Evolutionary conservation across 2,329 filamentous ascomycete species (phyloP).

Genomic region (Colletotrichum nymphaeae): DNA sequence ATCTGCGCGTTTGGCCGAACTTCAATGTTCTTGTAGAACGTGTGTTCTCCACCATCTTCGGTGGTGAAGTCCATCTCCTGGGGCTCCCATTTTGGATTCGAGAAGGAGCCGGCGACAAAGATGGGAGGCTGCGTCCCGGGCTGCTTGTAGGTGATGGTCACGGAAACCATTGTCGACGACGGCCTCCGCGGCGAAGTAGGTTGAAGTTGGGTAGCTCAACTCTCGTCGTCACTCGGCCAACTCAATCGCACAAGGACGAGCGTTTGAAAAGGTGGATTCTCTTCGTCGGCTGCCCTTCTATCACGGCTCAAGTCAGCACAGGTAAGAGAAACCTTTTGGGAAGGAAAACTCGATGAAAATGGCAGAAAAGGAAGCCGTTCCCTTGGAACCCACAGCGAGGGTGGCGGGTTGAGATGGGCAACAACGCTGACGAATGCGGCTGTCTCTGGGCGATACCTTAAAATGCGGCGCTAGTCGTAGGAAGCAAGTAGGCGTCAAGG

Average conservation of each 20-base stretch:
- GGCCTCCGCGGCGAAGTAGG: constrained; percentile 31
- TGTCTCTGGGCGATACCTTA: constrained; percentile 26
- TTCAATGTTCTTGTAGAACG: constrained; percentile 68
- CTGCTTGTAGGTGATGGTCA: constrained; percentile 71
- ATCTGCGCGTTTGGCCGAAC: constrained; percentile 69
- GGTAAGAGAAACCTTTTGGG: background rate
- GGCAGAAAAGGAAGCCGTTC: constrained; percentile 16
- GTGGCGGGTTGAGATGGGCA: constrained; percentile 13
- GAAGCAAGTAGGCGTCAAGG: background rate
- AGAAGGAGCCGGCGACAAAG: constrained; percentile 77
- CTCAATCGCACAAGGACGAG: constrained; percentile 6
- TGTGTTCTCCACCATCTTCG: constrained; percentile 63
- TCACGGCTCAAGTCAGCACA: constrained; percentile 12
- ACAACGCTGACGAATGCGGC: constrained; percentile 27
- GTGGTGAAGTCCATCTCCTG: constrained; percentile 71
- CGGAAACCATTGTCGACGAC: constrained; percentile 44
- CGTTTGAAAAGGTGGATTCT: background rate
- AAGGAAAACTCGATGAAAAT: constrained; percentile 5
- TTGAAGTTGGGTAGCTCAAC: constrained; percentile 37
- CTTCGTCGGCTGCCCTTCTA: constrained; percentile 5
- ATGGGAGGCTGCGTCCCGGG: constrained; percentile 73
- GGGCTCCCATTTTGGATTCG: constrained; percentile 73
- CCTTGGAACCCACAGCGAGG: constrained; percentile 17
- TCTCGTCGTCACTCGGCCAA: constrained; percentile 20
- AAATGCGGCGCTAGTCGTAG: constrained; percentile 13